Evolutionary conservation across 148 eudicot species (phyloP).

Genomic region (Oxyria digyna): DNA sequence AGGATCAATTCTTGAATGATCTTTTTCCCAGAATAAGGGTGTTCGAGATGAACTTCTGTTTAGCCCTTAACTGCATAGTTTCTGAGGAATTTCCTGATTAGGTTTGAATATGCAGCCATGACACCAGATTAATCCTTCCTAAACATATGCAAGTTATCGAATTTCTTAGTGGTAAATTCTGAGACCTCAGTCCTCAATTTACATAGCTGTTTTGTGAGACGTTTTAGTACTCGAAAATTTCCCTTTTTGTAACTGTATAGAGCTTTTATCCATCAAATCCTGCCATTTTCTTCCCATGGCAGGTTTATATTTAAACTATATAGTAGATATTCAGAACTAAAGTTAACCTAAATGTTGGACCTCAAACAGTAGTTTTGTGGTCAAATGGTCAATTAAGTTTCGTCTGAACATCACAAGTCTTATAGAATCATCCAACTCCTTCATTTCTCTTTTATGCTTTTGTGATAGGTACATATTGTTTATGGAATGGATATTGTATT

Average conservation of each 20-base stretch:
- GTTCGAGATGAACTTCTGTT: background rate
- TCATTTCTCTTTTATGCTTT: background rate
- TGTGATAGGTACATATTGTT: background rate
- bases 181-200: no score
- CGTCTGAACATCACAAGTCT: background rate
- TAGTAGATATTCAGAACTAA: background rate
- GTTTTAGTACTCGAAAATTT: background rate
- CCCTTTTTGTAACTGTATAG: background rate
- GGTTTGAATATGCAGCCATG: background rate
- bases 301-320: background rate
- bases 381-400: background rate
- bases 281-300: background rate
- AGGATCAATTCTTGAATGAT: background rate
- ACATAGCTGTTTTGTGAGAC: no score
- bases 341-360: background rate
- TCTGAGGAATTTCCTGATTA: background rate
- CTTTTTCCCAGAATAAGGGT: background rate
- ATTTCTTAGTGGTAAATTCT: background rate
- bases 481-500: background rate
- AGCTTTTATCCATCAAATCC: background rate
- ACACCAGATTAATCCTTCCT: background rate
- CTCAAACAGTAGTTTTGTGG: background rate
- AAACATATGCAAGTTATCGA: background rate
- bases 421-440: background rate
- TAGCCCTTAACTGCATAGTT: background rate